phyloP scores from a whole-genome alignment of 208 protist species.

The Entamoeba histolytica region DNA sequence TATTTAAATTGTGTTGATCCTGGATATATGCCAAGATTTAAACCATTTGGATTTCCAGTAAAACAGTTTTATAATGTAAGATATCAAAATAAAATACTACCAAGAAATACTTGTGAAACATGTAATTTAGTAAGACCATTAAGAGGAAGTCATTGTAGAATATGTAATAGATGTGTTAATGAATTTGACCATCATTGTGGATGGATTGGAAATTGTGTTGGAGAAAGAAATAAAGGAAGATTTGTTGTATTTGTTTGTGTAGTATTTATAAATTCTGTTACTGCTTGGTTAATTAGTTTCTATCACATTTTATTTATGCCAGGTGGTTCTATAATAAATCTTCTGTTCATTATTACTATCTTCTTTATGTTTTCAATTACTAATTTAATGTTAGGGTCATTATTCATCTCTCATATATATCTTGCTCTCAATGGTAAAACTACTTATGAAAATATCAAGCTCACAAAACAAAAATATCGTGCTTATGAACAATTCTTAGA shows the following conservation, averaged over 20 bases:
- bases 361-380: neutral
- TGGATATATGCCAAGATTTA: neutral
- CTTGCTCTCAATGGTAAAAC: neutral
- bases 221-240: constrained; percentile 23
- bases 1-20: neutral
- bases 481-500: neutral
- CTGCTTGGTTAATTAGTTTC: neutral
- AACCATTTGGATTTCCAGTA: neutral
- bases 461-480: neutral
- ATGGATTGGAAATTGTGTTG: constrained; percentile 29
- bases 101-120: neutral
- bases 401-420: neutral
- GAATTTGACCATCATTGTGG: constrained; percentile 34
- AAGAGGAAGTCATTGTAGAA: constrained; percentile 23
- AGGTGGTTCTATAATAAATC: neutral
- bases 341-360: neutral
- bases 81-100: neutral
- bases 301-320: neutral
- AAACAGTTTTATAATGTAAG: neutral
- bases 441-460: neutral
- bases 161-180: constrained; percentile 29
- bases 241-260: constrained; percentile 16
- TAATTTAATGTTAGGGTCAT: neutral
- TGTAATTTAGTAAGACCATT: constrained; percentile 24
- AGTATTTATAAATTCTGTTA: neutral